A percentile compares a stretch with the other conserved stretches of the same genome.
Evolutionary conservation across 306 rosid species (phyloP).

Genomic region (Lathyrus tuberosus): DNA sequence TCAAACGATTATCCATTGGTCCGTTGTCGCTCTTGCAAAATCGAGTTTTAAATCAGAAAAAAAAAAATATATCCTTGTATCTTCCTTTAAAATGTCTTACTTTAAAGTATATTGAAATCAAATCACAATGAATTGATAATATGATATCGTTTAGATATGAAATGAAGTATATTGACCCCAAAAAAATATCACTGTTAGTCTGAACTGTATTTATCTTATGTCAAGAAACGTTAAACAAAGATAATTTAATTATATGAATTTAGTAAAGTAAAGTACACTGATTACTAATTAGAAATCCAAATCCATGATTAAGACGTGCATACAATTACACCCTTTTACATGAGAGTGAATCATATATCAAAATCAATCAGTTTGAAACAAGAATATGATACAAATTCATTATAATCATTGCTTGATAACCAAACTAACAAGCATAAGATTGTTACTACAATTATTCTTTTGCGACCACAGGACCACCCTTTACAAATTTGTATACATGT

Average conservation of each 20-base stretch:
- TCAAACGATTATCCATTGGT: too few species aligned
- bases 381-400: background rate
- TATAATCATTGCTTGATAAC: conserved; percentile 17
- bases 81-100: background rate
- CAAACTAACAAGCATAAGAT: conserved; percentile 16
- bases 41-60: too few species aligned
- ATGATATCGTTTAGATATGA: background rate
- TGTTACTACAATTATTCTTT: conserved; percentile 26
- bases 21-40: too few species aligned
- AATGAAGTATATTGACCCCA: background rate
- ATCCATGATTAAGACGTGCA: background rate
- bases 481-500: background rate
- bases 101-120: background rate
- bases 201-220: background rate
- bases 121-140: background rate
- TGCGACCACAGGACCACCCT: conserved; percentile 11
- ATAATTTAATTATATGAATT: background rate
- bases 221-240: background rate
- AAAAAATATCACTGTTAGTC: background rate
- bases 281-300: conserved; percentile 2
- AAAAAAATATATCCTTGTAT: background rate
- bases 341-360: background rate
- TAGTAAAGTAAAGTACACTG: background rate
- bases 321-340: background rate
- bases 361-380: background rate